These are phyloP conservation scores for Smittium mucronatum DNA, from an alignment of 371 early-diverging fungal species.

Conservation along the genomic window DNA sequence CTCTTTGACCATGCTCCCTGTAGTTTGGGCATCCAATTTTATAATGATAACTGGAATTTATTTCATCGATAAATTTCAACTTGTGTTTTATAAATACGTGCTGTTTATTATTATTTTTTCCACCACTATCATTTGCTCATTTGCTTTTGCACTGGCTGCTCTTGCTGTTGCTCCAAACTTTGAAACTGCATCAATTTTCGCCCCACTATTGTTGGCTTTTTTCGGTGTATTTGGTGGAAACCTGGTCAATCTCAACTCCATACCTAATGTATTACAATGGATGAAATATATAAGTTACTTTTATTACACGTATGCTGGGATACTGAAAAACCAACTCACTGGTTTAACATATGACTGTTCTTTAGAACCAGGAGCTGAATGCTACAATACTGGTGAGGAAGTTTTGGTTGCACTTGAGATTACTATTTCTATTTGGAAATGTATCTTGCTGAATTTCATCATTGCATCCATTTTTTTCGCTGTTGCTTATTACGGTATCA, in stretches of 20 bases:
- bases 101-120: slow-evolving; percentile 17
- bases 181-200: slow-evolving; percentile 35
- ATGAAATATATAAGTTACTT: slow-evolving; percentile 32
- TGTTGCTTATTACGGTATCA: slow-evolving; percentile 6
- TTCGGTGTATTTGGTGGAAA: slow-evolving; percentile 39
- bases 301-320: slow-evolving; percentile 31
- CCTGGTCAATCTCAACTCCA: slow-evolving; percentile 29
- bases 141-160: slow-evolving; percentile 22
- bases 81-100: slow-evolving; percentile 8
- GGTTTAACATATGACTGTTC: slow-evolving; percentile 25
- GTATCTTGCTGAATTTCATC: not conserved
- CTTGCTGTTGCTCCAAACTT: slow-evolving; percentile 26
- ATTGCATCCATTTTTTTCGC: slow-evolving; percentile 2
- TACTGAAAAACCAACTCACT: slow-evolving; percentile 27
- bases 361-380: slow-evolving; percentile 2
- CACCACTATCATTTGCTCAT: slow-evolving; percentile 23
- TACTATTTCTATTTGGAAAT: slow-evolving; percentile 19
- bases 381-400: slow-evolving; percentile 21
- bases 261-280: slow-evolving; percentile 27
- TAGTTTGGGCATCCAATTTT: slow-evolving; percentile 24
- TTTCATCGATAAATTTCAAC: slow-evolving; percentile 31
- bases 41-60: slow-evolving; percentile 25
- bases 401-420: slow-evolving; percentile 23
- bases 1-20: slow-evolving; percentile 20
- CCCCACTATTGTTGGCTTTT: slow-evolving; percentile 29